Evolutionary conservation across 805 yeast species (phyloP).

Genomic region (Zygosaccharomyces rouxii): DNA sequence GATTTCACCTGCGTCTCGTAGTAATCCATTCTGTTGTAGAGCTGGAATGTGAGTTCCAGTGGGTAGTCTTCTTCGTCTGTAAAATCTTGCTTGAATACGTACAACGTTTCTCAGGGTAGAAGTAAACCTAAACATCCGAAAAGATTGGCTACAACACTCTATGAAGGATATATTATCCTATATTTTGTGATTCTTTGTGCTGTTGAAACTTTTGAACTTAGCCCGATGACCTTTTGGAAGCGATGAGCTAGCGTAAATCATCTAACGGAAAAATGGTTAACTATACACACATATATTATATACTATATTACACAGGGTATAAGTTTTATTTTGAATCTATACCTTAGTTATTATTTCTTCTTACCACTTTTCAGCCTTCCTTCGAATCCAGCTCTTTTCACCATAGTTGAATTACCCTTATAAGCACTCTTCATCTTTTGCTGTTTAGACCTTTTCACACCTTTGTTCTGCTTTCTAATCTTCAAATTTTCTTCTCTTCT

Average conservation of each 20-base stretch:
- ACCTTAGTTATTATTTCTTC: conserved; percentile 16
- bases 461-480: conserved; percentile 80
- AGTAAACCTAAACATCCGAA: conserved; percentile 5
- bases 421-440: conserved; percentile 62
- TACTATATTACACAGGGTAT: conserved; percentile 2
- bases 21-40: conserved; percentile 7
- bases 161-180: no score
- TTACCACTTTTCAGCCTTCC: conserved; percentile 47
- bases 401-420: conserved; percentile 50
- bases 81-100: conserved; percentile 12
- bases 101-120: conserved; percentile 1
- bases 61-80: conserved; percentile 12
- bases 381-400: conserved; percentile 82
- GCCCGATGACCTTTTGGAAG: background rate
- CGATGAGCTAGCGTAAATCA: background rate
- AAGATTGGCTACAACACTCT: background rate
- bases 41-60: conserved; percentile 13
- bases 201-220: background rate
- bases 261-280: background rate
- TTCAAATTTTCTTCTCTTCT: conserved; percentile 90
- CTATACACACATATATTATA: background rate
- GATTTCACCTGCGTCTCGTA: conserved; percentile 8
- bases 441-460: conserved; percentile 70
- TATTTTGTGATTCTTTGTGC: background rate
- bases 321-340: background rate